These are phyloP conservation scores for Cornus kousa DNA, from an alignment of 148 eudicot genomes.

Conservation along the genomic window DNA sequence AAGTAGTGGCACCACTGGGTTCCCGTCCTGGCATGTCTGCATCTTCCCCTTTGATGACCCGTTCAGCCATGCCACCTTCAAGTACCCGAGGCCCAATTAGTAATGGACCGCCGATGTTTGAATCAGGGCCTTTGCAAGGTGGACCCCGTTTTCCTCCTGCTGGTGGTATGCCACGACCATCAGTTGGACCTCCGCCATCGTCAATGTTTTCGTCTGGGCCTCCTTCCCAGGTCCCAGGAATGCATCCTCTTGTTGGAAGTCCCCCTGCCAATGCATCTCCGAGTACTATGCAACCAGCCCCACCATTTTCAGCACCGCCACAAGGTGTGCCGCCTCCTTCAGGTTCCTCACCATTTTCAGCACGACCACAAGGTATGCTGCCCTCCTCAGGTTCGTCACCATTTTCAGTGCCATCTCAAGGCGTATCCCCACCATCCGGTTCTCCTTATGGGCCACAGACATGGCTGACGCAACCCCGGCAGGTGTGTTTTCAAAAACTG, in stretches of 20 bases:
- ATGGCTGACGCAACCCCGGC: conserved; percentile 56
- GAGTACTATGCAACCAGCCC: conserved; percentile 37
- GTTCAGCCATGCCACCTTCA: conserved; percentile 34
- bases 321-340: conserved; percentile 24
- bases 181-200: conserved; percentile 50
- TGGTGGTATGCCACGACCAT: conserved; percentile 44
- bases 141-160: conserved; percentile 60
- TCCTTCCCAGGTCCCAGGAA: conserved; percentile 46
- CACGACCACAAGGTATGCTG: conserved; percentile 41
- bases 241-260: conserved; percentile 55
- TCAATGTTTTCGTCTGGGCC: conserved; percentile 30
- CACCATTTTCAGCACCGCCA: conserved; percentile 40
- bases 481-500: conserved; percentile 41
- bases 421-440: conserved; percentile 42
- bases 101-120: conserved; percentile 65
- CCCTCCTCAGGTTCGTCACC: conserved; percentile 42
- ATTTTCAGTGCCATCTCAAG: conserved; percentile 51
- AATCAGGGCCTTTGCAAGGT: conserved; percentile 42
- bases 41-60: conserved; percentile 40
- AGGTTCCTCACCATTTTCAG: conserved; percentile 42
- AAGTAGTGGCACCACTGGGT: conserved; percentile 27
- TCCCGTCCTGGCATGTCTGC: conserved; percentile 59
- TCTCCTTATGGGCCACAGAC: conserved; percentile 67
- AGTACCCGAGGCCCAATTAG: conserved; percentile 34
- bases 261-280: conserved; percentile 34